Percentiles rank a stretch among this genome's conserved stretches.
Evolutionary conservation across 2,329 filamentous ascomycete genomes (phyloP).

Genomic region (Pseudohalonectria lignicola): DNA sequence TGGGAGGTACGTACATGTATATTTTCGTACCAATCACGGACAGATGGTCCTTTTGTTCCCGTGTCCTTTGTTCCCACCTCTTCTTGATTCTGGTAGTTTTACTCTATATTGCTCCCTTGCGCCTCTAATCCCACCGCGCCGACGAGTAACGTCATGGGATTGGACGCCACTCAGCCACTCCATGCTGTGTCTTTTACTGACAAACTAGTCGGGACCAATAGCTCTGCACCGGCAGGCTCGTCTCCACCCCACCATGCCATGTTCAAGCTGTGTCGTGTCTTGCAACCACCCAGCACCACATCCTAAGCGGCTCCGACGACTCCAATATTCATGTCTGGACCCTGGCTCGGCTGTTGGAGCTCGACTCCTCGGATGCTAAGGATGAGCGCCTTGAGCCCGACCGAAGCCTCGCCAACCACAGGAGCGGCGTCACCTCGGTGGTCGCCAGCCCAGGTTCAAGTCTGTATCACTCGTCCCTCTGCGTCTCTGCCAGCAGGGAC

Average conservation of each 20-base stretch:
- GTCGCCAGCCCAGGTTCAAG: slow-evolving; percentile 45
- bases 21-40: neutral
- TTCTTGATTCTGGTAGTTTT: slow-evolving; percentile 8
- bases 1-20: slow-evolving; percentile 88
- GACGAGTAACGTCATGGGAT: no score
- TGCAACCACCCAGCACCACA: slow-evolving; percentile 57
- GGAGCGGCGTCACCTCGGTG: slow-evolving; percentile 44
- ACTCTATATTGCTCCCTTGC: slow-evolving; percentile 6
- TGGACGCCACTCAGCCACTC: no score
- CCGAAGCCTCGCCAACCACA: slow-evolving; percentile 67
- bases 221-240: slow-evolving; percentile 64
- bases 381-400: slow-evolving; percentile 53
- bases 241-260: slow-evolving; percentile 67
- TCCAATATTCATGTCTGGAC: slow-evolving; percentile 92
- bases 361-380: slow-evolving; percentile 28
- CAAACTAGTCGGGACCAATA: no score
- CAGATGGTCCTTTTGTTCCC: neutral
- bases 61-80: slow-evolving; percentile 4
- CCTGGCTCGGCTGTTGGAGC: slow-evolving; percentile 58
- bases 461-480: slow-evolving; percentile 57
- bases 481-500: slow-evolving; percentile 73
- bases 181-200: no score
- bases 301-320: slow-evolving; percentile 73
- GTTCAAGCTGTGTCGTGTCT: slow-evolving; percentile 72
- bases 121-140: no score